Percentiles rank a stretch among this genome's conserved stretches.
phyloP scores from a whole-genome alignment of 306 rosid genomes.

The Sicyos edulis region DNA sequence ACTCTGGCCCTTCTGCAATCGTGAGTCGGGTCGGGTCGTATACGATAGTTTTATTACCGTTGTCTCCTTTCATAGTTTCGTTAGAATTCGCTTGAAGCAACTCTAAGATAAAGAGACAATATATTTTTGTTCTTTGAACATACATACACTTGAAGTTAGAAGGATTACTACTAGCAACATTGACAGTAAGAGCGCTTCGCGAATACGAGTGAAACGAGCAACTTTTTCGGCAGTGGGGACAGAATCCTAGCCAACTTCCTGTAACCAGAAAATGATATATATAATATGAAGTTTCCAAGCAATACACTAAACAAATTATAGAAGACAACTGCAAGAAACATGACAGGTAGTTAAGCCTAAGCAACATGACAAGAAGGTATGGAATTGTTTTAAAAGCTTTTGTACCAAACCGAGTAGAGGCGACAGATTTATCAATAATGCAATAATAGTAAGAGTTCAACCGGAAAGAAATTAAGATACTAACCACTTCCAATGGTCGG shows the following conservation, averaged over 20 bases:
- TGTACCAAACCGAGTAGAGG: neutral
- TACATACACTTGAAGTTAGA: neutral
- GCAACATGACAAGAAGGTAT: constrained; percentile 9
- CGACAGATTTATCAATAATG: constrained; percentile 12
- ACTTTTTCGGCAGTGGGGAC: neutral
- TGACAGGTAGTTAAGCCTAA: neutral
- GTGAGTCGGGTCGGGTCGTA: neutral
- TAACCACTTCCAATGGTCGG: constrained; percentile 38
- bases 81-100: constrained; percentile 29
- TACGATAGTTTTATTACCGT: constrained; percentile 21
- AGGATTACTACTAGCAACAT: neutral
- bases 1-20: neutral
- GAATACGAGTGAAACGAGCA: neutral
- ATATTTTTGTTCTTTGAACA: constrained; percentile 10
- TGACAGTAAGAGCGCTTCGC: neutral
- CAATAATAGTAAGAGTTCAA: neutral
- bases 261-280: constrained; percentile 10
- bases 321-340: neutral
- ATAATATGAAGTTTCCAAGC: constrained; percentile 6
- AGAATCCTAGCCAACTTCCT: constrained; percentile 17
- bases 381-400: too few species aligned
- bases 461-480: constrained; percentile 17
- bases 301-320: neutral
- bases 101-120: constrained; percentile 21
- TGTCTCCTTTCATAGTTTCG: too few species aligned